These are phyloP conservation scores for Chrysochromulina parva DNA, from an alignment of 78 protist genomes.

Conservation along the genomic window DNA sequence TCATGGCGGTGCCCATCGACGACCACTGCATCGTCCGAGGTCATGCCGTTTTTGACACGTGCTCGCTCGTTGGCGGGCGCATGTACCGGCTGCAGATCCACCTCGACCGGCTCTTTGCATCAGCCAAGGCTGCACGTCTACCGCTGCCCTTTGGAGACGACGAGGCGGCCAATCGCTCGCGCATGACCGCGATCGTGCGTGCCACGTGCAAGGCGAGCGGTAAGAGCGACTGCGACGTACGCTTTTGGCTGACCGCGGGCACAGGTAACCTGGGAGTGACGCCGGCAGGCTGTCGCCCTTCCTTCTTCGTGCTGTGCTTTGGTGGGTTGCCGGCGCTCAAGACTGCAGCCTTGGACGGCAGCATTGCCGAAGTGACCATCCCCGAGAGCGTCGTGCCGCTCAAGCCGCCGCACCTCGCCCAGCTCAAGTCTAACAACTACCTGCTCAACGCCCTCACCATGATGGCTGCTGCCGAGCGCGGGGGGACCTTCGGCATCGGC, in stretches of 20 bases:
- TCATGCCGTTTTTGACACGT: conserved; percentile 49
- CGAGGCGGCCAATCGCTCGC: not conserved
- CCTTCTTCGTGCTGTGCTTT: not conserved
- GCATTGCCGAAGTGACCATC: not conserved
- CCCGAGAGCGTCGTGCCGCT: not conserved
- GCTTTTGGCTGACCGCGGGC: conserved; percentile 39
- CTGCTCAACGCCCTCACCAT: conserved; percentile 42
- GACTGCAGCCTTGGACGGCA: not conserved
- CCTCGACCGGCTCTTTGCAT: conserved; percentile 26
- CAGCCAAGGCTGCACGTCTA: not conserved
- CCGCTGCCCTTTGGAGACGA: not conserved
- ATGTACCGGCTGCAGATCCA: conserved; percentile 22
- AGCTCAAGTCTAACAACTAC: conserved; percentile 43
- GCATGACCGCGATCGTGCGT: not conserved
- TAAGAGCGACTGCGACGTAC: not conserved
- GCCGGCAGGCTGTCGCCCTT: not conserved
- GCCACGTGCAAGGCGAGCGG: not conserved
- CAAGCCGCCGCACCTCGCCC: conserved; percentile 22
- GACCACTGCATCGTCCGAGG: conserved; percentile 36
- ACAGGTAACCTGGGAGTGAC: conserved; percentile 10
- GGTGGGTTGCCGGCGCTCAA: not conserved
- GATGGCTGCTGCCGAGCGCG: not conserved
- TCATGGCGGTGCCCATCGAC: conserved; percentile 38
- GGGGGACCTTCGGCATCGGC: not conserved
- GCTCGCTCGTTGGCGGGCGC: not conserved